Evolutionary conservation across 164 flowering plant species (phyloP).

Genomic region (Annona squamosa): DNA sequence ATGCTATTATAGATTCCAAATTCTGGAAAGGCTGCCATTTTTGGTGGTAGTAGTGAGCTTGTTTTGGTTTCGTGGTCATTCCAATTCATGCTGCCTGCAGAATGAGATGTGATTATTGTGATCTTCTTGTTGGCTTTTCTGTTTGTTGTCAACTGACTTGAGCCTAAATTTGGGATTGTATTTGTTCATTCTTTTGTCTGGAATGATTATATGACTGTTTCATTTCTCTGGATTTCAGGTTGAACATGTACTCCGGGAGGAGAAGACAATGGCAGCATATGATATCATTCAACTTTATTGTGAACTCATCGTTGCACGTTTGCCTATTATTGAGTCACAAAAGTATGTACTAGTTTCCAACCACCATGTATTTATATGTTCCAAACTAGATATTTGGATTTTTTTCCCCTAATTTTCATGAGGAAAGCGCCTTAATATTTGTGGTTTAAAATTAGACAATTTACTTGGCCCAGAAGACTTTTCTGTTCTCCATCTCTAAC

Average conservation of each 20-base stretch:
- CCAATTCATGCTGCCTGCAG: no score
- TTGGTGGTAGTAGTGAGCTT: no score
- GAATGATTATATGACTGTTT: background rate
- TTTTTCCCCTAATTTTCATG: background rate
- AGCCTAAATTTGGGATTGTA: background rate
- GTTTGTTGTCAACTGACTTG: background rate
- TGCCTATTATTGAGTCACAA: slow-evolving; percentile 92
- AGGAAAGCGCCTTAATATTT: background rate
- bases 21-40: no score
- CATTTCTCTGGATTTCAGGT: slow-evolving; percentile 44
- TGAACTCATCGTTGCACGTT: slow-evolving; percentile 79
- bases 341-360: slow-evolving; percentile 47
- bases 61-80: no score
- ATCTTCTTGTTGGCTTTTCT: background rate
- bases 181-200: background rate
- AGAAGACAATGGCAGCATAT: slow-evolving; percentile 85
- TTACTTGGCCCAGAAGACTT: background rate
- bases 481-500: no score
- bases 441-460: background rate
- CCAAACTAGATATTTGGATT: background rate
- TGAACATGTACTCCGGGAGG: slow-evolving; percentile 87
- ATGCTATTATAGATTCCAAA: no score
- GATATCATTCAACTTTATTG: slow-evolving; percentile 80
- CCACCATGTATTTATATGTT: background rate
- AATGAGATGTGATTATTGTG: background rate